A percentile compares a stretch with the other conserved stretches of the same genome.
Conservation (phyloP, 306 rosid genomes). For the Gastrolobium bilobum region DNA sequence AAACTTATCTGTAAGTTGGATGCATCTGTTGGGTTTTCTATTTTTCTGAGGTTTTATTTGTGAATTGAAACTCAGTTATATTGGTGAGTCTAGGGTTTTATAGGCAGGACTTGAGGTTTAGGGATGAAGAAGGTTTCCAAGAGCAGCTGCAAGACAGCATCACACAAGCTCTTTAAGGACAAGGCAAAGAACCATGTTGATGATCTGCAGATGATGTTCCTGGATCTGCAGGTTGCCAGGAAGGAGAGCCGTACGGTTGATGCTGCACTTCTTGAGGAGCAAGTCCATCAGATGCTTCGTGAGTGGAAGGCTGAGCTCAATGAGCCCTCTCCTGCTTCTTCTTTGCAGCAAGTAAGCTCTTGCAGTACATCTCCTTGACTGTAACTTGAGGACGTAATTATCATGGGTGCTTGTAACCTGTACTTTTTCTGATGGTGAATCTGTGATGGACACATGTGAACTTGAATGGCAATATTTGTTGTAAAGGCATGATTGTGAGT, state of each 20-base stretch:
- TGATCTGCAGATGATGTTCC: constrained; percentile 82
- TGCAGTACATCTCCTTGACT: constrained; percentile 32
- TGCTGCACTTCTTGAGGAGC: constrained; percentile 80
- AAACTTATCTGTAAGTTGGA: constrained; percentile 22
- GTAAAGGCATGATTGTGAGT: constrained; percentile 51
- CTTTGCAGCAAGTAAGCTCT: constrained; percentile 79
- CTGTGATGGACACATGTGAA: constrained; percentile 38
- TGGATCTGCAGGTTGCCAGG: constrained; percentile 85
- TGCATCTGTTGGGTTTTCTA: constrained; percentile 23
- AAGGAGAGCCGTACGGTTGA: constrained; percentile 85
- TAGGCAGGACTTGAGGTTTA: constrained; percentile 38
- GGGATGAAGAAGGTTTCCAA: constrained; percentile 79
- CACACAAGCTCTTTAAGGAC: constrained; percentile 85
- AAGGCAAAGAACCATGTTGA: constrained; percentile 89
- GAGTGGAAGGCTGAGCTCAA: constrained; percentile 94
- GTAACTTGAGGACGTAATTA: constrained; percentile 35
- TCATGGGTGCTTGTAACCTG: neutral
- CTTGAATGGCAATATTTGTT: constrained; percentile 30
- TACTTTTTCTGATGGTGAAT: constrained; percentile 30
- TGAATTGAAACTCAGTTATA: constrained; percentile 30
- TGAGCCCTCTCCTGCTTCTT: constrained; percentile 85
- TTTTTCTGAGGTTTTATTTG: neutral
- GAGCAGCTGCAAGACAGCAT: constrained; percentile 85
- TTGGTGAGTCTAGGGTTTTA: constrained; percentile 53
- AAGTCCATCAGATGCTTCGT: constrained; percentile 93